Percentiles rank a stretch among this genome's conserved stretches.
phyloP scores from a whole-genome alignment of 192 early-diverging fungal genomes.

The Phlyctochytrium bullatum region DNA sequence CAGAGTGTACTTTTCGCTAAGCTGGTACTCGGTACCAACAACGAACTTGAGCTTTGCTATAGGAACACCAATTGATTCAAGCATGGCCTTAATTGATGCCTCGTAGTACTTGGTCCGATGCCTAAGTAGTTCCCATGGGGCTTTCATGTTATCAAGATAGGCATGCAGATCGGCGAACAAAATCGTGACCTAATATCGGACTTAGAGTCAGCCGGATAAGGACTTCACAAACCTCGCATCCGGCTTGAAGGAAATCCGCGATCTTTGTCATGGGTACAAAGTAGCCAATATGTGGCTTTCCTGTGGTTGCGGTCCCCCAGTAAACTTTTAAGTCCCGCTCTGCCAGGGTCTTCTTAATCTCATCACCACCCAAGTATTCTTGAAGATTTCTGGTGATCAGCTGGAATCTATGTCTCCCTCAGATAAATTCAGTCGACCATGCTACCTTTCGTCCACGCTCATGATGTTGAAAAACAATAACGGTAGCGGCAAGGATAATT shows the following conservation, averaged over 20 bases:
- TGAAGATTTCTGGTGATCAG: slow-evolving; percentile 93
- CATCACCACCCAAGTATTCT: slow-evolving; percentile 85
- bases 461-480: too few species aligned
- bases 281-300: slow-evolving; percentile 95
- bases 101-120: slow-evolving; percentile 93
- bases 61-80: slow-evolving; percentile 91
- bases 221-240: slow-evolving; percentile 64
- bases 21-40: slow-evolving; percentile 83
- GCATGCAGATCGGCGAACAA: slow-evolving; percentile 96
- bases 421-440: too few species aligned
- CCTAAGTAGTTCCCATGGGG: slow-evolving; percentile 86
- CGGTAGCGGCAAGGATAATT: too few species aligned
- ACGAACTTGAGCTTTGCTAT: slow-evolving; percentile 92
- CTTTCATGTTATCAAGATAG: slow-evolving; percentile 98
- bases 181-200: slow-evolving; percentile 68
- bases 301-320: slow-evolving; percentile 98
- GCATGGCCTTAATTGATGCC: slow-evolving; percentile 80
- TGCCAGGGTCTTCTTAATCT: slow-evolving; percentile 77
- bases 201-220: neutral
- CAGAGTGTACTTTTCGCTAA: slow-evolving; percentile 85
- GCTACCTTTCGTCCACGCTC: too few species aligned
- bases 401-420: slow-evolving; percentile 61
- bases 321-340: slow-evolving; percentile 92
- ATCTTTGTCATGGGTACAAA: slow-evolving; percentile 98
- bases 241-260: slow-evolving; percentile 92